Base-by-base conservation (phyloP, 805 yeast genomes). In the Cyberlindnera amylophila region DNA sequence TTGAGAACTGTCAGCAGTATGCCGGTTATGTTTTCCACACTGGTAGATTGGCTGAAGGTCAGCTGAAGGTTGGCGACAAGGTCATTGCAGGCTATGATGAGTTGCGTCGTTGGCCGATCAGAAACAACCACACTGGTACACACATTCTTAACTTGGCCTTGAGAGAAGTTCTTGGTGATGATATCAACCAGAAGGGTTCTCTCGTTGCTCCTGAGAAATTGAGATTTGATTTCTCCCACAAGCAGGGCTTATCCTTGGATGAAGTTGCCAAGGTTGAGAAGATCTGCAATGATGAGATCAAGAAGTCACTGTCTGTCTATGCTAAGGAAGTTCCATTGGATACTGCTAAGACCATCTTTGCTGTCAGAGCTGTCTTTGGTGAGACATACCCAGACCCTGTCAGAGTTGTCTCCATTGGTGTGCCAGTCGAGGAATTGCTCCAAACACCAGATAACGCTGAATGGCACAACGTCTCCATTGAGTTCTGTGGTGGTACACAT, bases 401-500 rank as follows among this genome's bases (percentile, higher is more conserved):
- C 17, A 82, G 99, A 64, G 99, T 93, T 54, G 97, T 93, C 37
- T 86, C 96, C 24, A 86, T 93, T 59, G 99, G 99, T 60, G 83
- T 77, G 32, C 81, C 96, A 36, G 89, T 93, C 34, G 89, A 86
- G 19, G 93, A 85, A 12, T 71, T 93, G 53, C 63, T 91, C 52
- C 71, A 73, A 6, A 72, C 81, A 55, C 96, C 97, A 53, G 55
- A 69, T 23, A 85, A 77, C 59, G 69, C 70, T 39, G 78, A 86
- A 58, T 93, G 99, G 98, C 67, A 64, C 56, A 69, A 76, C 32
- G 72, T 76, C 59, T 87, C 96, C 1, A 75, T 93, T 52, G 99
- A 93, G 70, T 93, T 93, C 75, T 93, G 99, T 70, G 99, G 99
- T 69, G 99, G 99, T 69, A 93, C 99, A 11, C 99, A 93, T 60